A percentile compares a stretch with the other conserved stretches of the same genome.
Evolutionary conservation across 2,329 filamentous ascomycete species (phyloP).

Genomic region (Fusarium clavum): DNA sequence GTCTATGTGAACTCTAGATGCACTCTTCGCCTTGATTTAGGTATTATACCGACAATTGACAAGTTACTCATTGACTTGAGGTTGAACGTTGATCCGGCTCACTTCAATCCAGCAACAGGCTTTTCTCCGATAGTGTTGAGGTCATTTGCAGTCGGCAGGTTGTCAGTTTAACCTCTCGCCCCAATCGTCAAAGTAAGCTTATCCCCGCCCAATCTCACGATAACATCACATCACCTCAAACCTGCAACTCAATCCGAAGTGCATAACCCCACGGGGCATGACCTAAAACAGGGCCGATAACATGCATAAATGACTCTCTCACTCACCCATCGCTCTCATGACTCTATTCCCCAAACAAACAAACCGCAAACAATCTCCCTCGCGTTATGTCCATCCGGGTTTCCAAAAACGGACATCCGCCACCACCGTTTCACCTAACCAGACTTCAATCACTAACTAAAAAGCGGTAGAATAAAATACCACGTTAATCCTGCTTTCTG

Average conservation of each 20-base stretch:
- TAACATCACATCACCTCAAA: neutral
- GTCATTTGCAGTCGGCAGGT: too few relatives aligned
- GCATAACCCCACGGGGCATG: constrained; percentile 2
- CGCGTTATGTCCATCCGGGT: neutral
- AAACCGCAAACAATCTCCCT: neutral
- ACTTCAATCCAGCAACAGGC: too few relatives aligned
- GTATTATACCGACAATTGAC: too few relatives aligned
- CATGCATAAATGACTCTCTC: neutral
- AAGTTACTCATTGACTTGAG: too few relatives aligned
- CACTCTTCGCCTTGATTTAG: too few relatives aligned
- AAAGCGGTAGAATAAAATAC: neutral
- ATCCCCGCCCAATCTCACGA: neutral
- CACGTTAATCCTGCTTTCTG: neutral
- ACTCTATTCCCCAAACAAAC: neutral
- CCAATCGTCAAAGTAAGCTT: neutral
- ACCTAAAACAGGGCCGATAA: too few relatives aligned
- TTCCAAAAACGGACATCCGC: constrained; percentile 1
- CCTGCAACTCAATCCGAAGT: neutral
- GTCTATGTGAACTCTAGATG: too few relatives aligned
- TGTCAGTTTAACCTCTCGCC: neutral
- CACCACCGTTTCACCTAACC: neutral
- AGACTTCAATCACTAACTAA: neutral
- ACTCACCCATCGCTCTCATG: too few relatives aligned
- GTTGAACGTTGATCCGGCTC: too few relatives aligned
- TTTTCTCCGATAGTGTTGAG: too few relatives aligned